Conservation (phyloP, 257 asterid genomes). For the Solanum chmielewskii region DNA sequence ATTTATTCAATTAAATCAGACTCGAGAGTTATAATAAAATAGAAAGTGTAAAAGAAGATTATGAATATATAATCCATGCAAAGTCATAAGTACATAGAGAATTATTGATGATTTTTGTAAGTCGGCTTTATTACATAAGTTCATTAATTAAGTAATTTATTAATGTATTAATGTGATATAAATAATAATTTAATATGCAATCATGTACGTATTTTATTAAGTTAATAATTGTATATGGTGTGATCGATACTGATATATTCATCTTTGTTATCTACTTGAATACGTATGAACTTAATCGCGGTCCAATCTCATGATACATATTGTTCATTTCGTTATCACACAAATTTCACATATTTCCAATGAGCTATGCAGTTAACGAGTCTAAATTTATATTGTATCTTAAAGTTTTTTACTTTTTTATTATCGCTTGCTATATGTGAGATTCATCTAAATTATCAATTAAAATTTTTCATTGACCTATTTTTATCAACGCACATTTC, state of each 20-base stretch:
- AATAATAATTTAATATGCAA: not conserved
- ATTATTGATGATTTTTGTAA: not conserved
- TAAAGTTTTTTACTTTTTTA: too few relatives aligned
- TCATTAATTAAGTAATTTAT: not conserved
- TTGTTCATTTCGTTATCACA: not conserved
- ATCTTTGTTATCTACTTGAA: not conserved
- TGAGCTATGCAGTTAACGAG: not conserved
- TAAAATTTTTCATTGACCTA: too few relatives aligned
- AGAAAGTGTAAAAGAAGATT: not conserved
- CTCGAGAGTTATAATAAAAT: too few relatives aligned
- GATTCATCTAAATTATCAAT: not conserved
- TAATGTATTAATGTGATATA: not conserved
- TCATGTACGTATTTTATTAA: not conserved
- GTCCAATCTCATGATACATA: not conserved
- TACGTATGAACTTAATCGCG: not conserved
- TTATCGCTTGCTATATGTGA: not conserved
- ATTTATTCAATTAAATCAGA: too few relatives aligned
- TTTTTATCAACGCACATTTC: not conserved
- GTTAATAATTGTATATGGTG: not conserved
- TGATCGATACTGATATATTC: not conserved
- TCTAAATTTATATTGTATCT: not conserved
- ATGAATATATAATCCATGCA: not conserved
- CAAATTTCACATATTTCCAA: not conserved
- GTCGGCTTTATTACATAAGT: not conserved
- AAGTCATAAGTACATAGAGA: not conserved